Base-by-base conservation (phyloP, 2,329 filamentous ascomycete species). In the Aspergillus sergii region DNA sequence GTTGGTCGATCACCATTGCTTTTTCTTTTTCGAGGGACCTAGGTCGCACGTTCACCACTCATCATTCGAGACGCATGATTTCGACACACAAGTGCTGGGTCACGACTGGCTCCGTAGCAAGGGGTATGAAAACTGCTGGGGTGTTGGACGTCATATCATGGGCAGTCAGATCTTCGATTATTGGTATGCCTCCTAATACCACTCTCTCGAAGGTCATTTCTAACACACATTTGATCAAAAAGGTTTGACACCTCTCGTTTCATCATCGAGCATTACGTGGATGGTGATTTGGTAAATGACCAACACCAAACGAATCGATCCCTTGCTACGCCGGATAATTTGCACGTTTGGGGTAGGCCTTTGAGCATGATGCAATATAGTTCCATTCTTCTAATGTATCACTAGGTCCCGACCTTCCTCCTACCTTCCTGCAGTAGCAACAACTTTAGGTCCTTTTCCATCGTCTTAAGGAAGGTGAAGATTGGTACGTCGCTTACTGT, bases 131-230 rank as follows among this genome's bases (percentile, higher is more conserved):
- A 86, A 83, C 69, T 88, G 88, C 67, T 92, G 89, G 89, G 89
- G 90, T 1, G 85, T 92, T 0, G 89, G 90, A 0, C 76, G 90
- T 57, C 89, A 92, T 78, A 84, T 91, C 21, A 80, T 91, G 71
- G 89, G 89, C 5, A 88, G 84, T 66, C 89, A 91, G 76, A 86
- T 92, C 56, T 92, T 92, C 68, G 89, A 91, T 70, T 91, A 91
- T 74, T 91, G 88, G 88, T 89, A 85, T 59, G 79, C 56, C 53
- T 34, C 36, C 26, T 55, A 16, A 30, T 36, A 28, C 16, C 26
- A 32, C 12, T 26, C 14, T 46, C 16, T 36, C 32, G 9, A 6
- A 36, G 34, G 34, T 36, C 12, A 36, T 14, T n/a, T 14, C 32
- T n/a, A 21, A 36, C 32, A 36, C 32, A 30, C 9, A n/a, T n/a